These are phyloP conservation scores for Haplographium delicatum DNA, from an alignment of 495 filamentous ascomycete genomes.

Conservation along the genomic window DNA sequence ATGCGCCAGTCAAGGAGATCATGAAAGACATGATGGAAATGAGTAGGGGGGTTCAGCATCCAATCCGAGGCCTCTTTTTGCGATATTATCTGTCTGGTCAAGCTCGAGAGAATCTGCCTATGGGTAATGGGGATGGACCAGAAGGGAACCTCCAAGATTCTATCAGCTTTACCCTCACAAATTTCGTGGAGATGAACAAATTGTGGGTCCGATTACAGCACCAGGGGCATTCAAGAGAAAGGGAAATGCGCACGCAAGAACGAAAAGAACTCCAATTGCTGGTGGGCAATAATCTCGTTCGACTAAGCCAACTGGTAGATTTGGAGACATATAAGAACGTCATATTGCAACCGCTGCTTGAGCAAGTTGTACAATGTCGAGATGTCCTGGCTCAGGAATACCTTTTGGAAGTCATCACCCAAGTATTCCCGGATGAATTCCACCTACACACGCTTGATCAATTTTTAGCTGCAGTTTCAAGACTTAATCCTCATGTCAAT, in stretches of 20 bases:
- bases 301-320: conserved; percentile 93
- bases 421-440: conserved; percentile 98
- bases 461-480: conserved; percentile 82
- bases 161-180: conserved; percentile 94
- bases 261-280: conserved; percentile 90
- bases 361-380: conserved; percentile 96
- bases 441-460: conserved; percentile 95
- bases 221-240: conserved; percentile 92
- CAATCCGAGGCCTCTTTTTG: conserved; percentile 88
- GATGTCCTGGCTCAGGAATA: conserved; percentile 98
- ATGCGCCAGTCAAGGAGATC: conserved; percentile 97
- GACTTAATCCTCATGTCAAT: conserved; percentile 92
- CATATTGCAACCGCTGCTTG: conserved; percentile 82
- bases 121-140: conserved; percentile 79
- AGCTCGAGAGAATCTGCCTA: conserved; percentile 81
- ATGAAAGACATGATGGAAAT: conserved; percentile 99
- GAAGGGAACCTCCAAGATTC: conserved; percentile 96
- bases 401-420: conserved; percentile 93
- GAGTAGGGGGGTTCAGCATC: conserved; percentile 96
- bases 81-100: conserved; percentile 94
- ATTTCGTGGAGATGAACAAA: conserved; percentile 99
- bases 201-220: conserved; percentile 97
- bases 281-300: conserved; percentile 91
- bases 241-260: conserved; percentile 89
- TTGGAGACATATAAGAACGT: conserved; percentile 87